These are phyloP conservation scores for Pseudocercospora fijiensis DNA, from an alignment of 2,329 filamentous ascomycete genomes.

Conservation along the genomic window DNA sequence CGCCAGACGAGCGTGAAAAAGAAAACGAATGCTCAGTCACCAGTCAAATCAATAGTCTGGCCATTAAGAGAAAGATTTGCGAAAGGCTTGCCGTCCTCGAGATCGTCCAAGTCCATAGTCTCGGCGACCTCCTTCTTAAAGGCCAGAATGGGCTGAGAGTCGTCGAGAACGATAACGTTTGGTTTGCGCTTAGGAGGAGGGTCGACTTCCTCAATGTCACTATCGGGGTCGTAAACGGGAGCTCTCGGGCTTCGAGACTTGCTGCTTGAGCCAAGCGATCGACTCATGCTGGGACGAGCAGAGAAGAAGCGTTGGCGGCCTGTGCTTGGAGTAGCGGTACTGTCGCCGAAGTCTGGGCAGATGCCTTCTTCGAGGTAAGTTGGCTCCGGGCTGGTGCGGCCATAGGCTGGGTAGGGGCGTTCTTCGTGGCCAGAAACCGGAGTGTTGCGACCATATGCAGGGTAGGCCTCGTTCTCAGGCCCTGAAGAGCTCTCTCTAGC, in stretches of 20 bases:
- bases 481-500: not conserved
- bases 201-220: not conserved
- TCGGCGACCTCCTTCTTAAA: not conserved
- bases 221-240: not conserved
- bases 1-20: not conserved
- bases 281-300: not conserved
- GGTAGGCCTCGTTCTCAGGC: not conserved
- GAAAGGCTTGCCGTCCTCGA: not conserved
- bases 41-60: not conserved
- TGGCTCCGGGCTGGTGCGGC: not conserved
- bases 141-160: not conserved
- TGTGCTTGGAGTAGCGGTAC: not conserved
- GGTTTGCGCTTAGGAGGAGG: not conserved
- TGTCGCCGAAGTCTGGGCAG: not conserved
- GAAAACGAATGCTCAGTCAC: not conserved
- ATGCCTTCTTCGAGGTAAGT: constrained; percentile 2
- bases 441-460: not conserved
- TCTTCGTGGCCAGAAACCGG: not conserved
- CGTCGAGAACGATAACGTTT: not conserved
- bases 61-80: not conserved
- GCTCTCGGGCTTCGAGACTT: not conserved
- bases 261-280: not conserved
- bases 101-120: not conserved
- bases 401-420: not conserved
- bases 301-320: not conserved